A percentile compares a stretch with the other conserved stretches of the same genome.
phyloP scores from a whole-genome alignment of 371 early-diverging fungal genomes.

The Actinomortierella wolfii region DNA sequence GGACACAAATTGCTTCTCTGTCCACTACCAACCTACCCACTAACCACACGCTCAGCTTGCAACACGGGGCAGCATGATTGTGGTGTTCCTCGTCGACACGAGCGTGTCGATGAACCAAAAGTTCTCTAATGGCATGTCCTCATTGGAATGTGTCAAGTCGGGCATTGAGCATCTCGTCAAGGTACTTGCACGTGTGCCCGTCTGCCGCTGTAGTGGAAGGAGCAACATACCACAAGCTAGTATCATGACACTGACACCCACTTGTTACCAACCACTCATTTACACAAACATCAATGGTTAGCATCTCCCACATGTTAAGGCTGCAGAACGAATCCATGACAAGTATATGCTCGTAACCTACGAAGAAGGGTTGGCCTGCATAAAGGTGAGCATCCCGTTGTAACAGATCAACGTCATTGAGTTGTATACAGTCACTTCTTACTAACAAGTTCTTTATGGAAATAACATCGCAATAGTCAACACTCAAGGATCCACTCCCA shows the following conservation, averaged over 20 bases:
- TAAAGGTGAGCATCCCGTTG: conserved; percentile 53
- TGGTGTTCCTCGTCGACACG: conserved; percentile 67
- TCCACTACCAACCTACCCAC: no score
- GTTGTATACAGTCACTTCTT: background rate
- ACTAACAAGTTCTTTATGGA: background rate
- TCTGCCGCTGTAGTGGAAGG: no score
- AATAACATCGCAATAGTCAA: conserved; percentile 21
- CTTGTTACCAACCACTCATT: background rate
- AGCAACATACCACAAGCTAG: no score
- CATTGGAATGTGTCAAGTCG: conserved; percentile 69
- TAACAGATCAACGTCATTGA: background rate
- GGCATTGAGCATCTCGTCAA: conserved; percentile 72
- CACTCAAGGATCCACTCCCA: conserved; percentile 52
- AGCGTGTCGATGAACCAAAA: conserved; percentile 75
- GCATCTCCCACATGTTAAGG: conserved; percentile 48
- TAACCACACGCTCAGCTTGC: no score
- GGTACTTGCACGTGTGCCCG: conserved; percentile 38
- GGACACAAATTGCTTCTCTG: no score
- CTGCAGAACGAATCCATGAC: conserved; percentile 50
- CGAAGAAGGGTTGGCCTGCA: conserved; percentile 47
- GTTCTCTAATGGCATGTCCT: conserved; percentile 56
- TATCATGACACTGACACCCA: no score
- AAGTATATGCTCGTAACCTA: conserved; percentile 74
- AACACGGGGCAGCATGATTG: conserved; percentile 48
- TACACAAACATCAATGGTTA: no score